Base-by-base conservation (phyloP, 805 yeast genomes). In the Cyberlindnera saturnus region DNA sequence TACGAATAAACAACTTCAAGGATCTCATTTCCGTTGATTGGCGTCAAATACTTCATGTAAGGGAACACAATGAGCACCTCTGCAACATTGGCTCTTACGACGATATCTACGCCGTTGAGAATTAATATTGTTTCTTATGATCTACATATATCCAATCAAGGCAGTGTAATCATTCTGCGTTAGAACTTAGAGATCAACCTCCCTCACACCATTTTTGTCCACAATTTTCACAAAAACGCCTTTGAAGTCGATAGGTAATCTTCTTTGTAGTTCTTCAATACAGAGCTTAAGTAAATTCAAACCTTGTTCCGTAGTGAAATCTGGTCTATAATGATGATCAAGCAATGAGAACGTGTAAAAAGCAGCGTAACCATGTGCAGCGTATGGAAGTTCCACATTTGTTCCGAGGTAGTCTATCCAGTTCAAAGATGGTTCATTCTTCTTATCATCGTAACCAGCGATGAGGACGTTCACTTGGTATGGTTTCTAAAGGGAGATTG, bases 341-440 rank as follows among this genome's bases (percentile, higher is more conserved):
- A 93, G 73, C 50, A 91, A 69, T 2, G 98, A 86, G 64, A 88
- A 75, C 29, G 96, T 81, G 64, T 93, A 93, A 66, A 91, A 93
- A 2, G 95, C 96, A n/a, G 98, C 96, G 60, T 93, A 93, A 11
- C 99, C 99, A 63, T 93, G 99, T 2, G 98, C 98, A 15, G 95
- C 96, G 61, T 93, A 93, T 14, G 99, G 98, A 46, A 93, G 72
- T 47, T 82, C 87, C 14, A 82, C 95, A 52, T 82, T 79, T 3
- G 99, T 86, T 7, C 99, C 99, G 51, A 93, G 69, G 63, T 93
- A 93, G 62, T 93, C 99, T 52, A 93, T 85, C 82, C 91, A 88
- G 59, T 85, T 82, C 56, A 93, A 73, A 40, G 76, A 69, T 33
- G 97, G 88, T 46, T 67, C 70, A 34, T 71, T 63, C 7, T 70